A percentile compares a stretch with the other conserved stretches of the same genome.
Conservation (phyloP, 73 alveolate genomes). For the Paramecium octaurelia region DNA sequence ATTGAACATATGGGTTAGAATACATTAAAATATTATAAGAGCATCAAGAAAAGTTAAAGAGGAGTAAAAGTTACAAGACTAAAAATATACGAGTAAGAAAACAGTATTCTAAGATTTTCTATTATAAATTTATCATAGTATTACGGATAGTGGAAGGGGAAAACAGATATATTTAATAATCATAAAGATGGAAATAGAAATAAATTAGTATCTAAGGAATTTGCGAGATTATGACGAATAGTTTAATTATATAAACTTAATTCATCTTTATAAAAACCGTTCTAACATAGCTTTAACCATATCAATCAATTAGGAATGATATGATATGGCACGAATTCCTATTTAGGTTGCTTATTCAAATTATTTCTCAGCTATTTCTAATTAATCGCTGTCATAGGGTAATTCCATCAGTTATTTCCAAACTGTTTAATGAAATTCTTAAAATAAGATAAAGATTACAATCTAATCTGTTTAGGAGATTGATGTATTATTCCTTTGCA, state of each 20-base stretch:
- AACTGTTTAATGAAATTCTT: background rate
- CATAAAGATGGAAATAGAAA: background rate
- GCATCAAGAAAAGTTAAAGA: background rate
- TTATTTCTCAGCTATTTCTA: background rate
- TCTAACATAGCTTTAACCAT: background rate
- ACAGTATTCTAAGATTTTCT: too few species aligned
- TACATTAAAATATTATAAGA: slow-evolving; percentile 41
- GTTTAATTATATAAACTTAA: background rate
- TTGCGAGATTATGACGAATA: slow-evolving; percentile 72
- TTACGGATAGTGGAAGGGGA: too few species aligned
- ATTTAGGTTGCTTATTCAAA: background rate
- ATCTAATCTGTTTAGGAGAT: background rate
- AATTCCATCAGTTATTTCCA: background rate
- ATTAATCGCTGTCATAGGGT: background rate
- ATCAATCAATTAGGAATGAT: background rate
- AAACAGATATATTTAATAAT: too few species aligned
- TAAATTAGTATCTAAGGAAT: slow-evolving; percentile 76
- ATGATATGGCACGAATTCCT: background rate
- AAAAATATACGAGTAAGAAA: too few species aligned
- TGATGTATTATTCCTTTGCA: slow-evolving; percentile 13
- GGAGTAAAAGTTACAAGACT: too few species aligned
- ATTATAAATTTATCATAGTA: too few species aligned
- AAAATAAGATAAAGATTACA: background rate
- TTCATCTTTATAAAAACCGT: background rate
- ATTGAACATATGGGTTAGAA: slow-evolving; percentile 45